Evolutionary conservation across 495 filamentous ascomycete species (phyloP).

Genomic region (Cenococcum geophilum): DNA sequence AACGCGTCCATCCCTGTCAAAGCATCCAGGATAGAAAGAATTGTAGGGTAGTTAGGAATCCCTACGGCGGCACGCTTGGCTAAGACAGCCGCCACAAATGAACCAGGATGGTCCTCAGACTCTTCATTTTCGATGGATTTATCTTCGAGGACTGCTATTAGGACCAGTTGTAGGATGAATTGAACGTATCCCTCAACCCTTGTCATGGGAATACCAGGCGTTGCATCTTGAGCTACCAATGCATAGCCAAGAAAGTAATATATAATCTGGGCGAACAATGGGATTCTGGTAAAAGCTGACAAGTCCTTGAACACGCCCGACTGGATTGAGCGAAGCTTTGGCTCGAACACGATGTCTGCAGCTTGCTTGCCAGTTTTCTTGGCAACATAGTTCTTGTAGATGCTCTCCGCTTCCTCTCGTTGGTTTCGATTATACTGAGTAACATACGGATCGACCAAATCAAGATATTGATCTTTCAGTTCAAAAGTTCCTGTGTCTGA

Average conservation of each 20-base stretch:
- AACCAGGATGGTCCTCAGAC: constrained; percentile 44
- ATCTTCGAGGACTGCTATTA: constrained; percentile 81
- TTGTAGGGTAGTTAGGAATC: constrained; percentile 20
- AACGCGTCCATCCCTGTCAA: constrained; percentile 68
- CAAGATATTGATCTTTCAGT: constrained; percentile 74
- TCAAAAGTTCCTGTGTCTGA: constrained; percentile 92
- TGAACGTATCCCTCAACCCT: constrained; percentile 87
- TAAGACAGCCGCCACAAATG: constrained; percentile 66
- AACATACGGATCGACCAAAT: constrained; percentile 87
- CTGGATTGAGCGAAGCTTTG: constrained; percentile 69
- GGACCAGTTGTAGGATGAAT: constrained; percentile 76
- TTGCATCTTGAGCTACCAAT: constrained; percentile 41
- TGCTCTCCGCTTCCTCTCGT: constrained; percentile 87
- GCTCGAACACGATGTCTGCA: constrained; percentile 89
- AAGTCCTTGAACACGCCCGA: constrained; percentile 71
- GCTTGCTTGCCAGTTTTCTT: constrained; percentile 77
- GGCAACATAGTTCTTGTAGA: constrained; percentile 76
- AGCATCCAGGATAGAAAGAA: constrained; percentile 42
- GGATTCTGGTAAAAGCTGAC: constrained; percentile 67
- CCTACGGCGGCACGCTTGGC: constrained; percentile 46
- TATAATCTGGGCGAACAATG: constrained; percentile 84
- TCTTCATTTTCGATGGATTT: constrained; percentile 52
- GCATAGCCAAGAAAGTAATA: constrained; percentile 80
- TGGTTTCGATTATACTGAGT: constrained; percentile 95
- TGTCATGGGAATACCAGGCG: constrained; percentile 67